A percentile compares a stretch with the other conserved stretches of the same genome.
phyloP scores from a whole-genome alignment of 208 protist genomes.

The Histomonas meleagridis region DNA sequence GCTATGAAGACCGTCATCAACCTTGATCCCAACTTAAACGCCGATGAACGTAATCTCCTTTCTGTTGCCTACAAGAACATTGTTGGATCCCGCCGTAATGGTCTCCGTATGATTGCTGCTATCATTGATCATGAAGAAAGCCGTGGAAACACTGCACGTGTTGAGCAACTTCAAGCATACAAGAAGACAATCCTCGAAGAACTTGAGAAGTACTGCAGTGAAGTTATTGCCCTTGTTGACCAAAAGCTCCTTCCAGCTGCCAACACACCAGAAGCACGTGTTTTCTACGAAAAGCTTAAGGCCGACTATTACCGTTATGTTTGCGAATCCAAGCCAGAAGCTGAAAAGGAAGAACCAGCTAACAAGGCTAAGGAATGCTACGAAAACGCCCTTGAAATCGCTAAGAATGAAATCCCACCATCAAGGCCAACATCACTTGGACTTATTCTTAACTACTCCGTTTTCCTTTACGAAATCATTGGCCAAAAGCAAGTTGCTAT shows the following conservation, averaged over 20 bases:
- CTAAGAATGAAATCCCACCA: conserved; percentile 52
- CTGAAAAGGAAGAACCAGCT: conserved; percentile 46
- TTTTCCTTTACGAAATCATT: conserved; percentile 72
- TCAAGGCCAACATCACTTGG: conserved; percentile 68
- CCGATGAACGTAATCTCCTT: conserved; percentile 97
- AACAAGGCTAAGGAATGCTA: conserved; percentile 59
- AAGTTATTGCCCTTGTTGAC: conserved; percentile 76
- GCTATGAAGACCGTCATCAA: conserved; percentile 14
- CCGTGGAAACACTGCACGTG: conserved; percentile 60
- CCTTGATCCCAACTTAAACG: conserved; percentile 48
- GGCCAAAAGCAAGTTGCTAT: conserved; percentile 56
- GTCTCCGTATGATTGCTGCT: conserved; percentile 74
- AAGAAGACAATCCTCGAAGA: conserved; percentile 34
- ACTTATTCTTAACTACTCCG: conserved; percentile 70
- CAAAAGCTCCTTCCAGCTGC: conserved; percentile 73
- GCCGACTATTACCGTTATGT: conserved; percentile 71
- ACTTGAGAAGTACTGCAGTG: conserved; percentile 55
- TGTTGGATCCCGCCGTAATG: conserved; percentile 88
- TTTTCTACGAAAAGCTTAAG: conserved; percentile 70
- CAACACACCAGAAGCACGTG: conserved; percentile 54
- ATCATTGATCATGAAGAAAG: conserved; percentile 57
- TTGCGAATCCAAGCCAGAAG: conserved; percentile 58
- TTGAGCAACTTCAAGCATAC: conserved; percentile 35
- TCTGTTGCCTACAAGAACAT: conserved; percentile 99
- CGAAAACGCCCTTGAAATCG: conserved; percentile 57